Percentiles rank a stretch among this genome's conserved stretches.
Evolutionary conservation across 2,329 filamentous ascomycete species (phyloP).

Genomic region (Dichotomopilus funicola): DNA sequence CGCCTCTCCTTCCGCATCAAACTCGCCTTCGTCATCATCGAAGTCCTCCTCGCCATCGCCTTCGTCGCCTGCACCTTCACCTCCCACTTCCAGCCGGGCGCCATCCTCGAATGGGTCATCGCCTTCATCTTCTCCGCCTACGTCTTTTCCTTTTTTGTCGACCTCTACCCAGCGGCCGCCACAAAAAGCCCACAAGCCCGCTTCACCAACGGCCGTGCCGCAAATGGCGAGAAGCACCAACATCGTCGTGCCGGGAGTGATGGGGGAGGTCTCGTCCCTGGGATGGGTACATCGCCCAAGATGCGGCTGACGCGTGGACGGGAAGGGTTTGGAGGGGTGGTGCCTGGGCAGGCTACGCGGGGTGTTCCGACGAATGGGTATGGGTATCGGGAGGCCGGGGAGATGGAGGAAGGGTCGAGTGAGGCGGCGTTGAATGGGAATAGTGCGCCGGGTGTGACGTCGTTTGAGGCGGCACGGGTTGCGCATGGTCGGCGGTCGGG

Average conservation of each 20-base stretch:
- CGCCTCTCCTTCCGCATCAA: conserved; percentile 82
- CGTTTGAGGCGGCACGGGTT: neutral
- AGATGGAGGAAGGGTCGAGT: conserved; percentile 16
- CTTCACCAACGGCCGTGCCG: neutral
- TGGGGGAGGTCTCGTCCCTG: neutral
- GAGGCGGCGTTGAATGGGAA: neutral
- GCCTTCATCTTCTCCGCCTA: conserved; percentile 85
- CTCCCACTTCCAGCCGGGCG: conserved; percentile 56
- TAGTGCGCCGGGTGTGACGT: neutral
- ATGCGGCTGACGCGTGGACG: neutral
- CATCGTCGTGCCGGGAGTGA: too few relatives aligned
- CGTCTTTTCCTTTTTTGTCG: conserved; percentile 77
- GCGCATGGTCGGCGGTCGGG: neutral
- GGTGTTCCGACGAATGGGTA: neutral
- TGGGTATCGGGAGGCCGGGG: conserved; percentile 4
- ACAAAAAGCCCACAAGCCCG: conserved; percentile 32
- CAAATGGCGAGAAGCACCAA: neutral
- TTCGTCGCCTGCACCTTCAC: conserved; percentile 57
- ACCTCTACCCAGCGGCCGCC: conserved; percentile 71
- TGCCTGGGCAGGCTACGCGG: neutral
- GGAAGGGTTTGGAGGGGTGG: neutral
- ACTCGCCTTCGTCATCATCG: conserved; percentile 73
- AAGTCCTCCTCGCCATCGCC: conserved; percentile 64
- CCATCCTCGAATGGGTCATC: conserved; percentile 72
- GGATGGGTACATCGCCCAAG: neutral